phyloP scores from a whole-genome alignment of 2,329 filamentous ascomycete species.

The Blastomyces parvus region DNA sequence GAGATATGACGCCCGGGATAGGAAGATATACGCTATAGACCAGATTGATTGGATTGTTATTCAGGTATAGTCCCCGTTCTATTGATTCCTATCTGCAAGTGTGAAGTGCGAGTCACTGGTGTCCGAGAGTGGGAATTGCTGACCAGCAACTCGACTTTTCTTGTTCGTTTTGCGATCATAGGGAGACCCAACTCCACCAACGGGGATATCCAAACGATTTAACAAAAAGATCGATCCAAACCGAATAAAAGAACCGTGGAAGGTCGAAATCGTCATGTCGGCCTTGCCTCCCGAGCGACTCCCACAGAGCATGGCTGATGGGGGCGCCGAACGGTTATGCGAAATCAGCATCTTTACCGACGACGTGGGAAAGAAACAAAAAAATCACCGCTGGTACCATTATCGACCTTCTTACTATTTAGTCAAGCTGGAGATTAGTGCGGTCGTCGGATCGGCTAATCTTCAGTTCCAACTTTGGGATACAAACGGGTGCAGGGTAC shows the following conservation, averaged over 20 bases:
- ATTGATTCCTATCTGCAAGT: background rate
- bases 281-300: constrained; percentile 17
- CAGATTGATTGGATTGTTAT: constrained; percentile 31
- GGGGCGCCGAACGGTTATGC: constrained; percentile 23
- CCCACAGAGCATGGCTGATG: constrained; percentile 19
- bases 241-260: constrained; percentile 20
- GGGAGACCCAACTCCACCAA: constrained; percentile 19
- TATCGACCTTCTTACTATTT: constrained; percentile 24
- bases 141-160: background rate
- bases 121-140: background rate
- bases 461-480: constrained; percentile 29
- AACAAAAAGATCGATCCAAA: constrained; percentile 21
- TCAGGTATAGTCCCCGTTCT: constrained; percentile 18
- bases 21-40: constrained; percentile 24
- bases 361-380: constrained; percentile 25
- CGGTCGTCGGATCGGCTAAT: constrained; percentile 28
- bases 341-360: constrained; percentile 23
- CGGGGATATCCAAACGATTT: constrained; percentile 22
- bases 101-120: background rate
- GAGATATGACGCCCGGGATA: constrained; percentile 25
- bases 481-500: constrained; percentile 20
- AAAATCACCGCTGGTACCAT: constrained; percentile 30
- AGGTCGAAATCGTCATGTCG: constrained; percentile 29
- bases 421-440: constrained; percentile 25
- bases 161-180: constrained; percentile 10